Evolutionary conservation across 2,329 filamentous ascomycete species (phyloP).

Genomic region (Dryadomyces quercus-mongolicae): DNA sequence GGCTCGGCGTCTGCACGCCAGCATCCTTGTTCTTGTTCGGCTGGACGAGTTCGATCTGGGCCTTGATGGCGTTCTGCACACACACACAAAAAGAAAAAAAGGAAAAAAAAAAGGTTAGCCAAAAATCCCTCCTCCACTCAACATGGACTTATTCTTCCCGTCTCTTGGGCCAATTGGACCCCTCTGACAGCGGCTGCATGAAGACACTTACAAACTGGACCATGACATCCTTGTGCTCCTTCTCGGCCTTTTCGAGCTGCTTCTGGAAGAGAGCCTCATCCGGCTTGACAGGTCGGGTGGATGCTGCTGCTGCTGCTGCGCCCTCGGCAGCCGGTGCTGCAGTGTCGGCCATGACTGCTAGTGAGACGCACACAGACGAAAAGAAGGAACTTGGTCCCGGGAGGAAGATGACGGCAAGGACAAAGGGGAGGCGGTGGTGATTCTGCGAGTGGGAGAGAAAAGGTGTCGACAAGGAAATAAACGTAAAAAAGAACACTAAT

Average conservation of each 20-base stretch:
- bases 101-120: neutral
- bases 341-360: constrained; percentile 32
- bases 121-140: neutral
- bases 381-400: neutral
- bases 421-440: neutral
- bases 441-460: neutral
- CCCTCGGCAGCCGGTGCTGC: constrained; percentile 23
- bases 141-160: neutral
- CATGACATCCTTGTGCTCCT: constrained; percentile 70
- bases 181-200: neutral
- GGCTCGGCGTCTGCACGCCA: constrained; percentile 59
- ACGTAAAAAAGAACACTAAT: neutral
- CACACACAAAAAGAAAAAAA: neutral
- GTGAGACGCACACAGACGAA: neutral
- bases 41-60: constrained; percentile 74
- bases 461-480: neutral
- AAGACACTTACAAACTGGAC: constrained; percentile 31
- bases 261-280: constrained; percentile 78
- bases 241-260: constrained; percentile 68
- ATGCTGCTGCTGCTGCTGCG: constrained; percentile 31
- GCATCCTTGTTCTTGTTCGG: constrained; percentile 59
- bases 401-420: neutral
- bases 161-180: neutral
- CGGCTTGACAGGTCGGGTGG: constrained; percentile 66
- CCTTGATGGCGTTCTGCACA: constrained; percentile 69